Conservation (phyloP, 2,329 filamentous ascomycete species). For the Keithomyces neogunnii region DNA sequence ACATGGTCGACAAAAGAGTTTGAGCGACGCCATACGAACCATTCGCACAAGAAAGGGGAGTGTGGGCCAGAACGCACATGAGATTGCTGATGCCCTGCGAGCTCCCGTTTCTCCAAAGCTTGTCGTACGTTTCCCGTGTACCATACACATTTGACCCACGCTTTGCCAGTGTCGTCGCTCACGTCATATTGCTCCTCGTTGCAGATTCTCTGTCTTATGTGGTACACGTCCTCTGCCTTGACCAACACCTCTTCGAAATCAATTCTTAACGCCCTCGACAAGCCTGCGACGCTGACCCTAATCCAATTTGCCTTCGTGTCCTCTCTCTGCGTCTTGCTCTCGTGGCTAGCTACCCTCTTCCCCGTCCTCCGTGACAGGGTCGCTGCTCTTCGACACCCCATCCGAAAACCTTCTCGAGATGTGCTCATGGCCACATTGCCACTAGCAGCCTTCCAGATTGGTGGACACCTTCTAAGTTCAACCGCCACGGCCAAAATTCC, state of each 20-base stretch:
- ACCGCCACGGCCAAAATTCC: slow-evolving; percentile 92
- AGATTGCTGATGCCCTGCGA: slow-evolving; percentile 83
- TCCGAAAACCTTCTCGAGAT: slow-evolving; percentile 71
- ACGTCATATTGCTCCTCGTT: not conserved
- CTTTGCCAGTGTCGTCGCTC: no score
- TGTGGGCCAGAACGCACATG: slow-evolving; percentile 85
- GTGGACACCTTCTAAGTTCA: slow-evolving; percentile 86
- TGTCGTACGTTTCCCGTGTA: slow-evolving; percentile 51
- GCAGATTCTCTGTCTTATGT: slow-evolving; percentile 76
- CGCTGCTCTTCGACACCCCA: slow-evolving; percentile 74
- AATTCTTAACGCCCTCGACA: slow-evolving; percentile 84
- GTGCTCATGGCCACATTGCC: slow-evolving; percentile 85
- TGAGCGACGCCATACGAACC: slow-evolving; percentile 77
- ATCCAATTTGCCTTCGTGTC: slow-evolving; percentile 93
- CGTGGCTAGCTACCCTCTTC: slow-evolving; percentile 65
- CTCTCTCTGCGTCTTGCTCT: slow-evolving; percentile 73
- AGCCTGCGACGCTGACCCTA: slow-evolving; percentile 83
- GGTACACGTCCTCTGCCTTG: slow-evolving; percentile 92
- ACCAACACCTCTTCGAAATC: slow-evolving; percentile 98
- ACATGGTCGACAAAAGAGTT: slow-evolving; percentile 73
- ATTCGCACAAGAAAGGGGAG: slow-evolving; percentile 76
- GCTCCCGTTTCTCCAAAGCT: slow-evolving; percentile 84
- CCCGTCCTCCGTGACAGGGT: slow-evolving; percentile 62
- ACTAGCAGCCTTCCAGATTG: slow-evolving; percentile 84
- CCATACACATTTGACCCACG: slow-evolving; percentile 1